Percentiles rank a stretch among this genome's conserved stretches.
These are phyloP conservation scores for Colletotrichum cuscutae DNA, from an alignment of 2,329 filamentous ascomycete genomes.

Conservation along the genomic window DNA sequence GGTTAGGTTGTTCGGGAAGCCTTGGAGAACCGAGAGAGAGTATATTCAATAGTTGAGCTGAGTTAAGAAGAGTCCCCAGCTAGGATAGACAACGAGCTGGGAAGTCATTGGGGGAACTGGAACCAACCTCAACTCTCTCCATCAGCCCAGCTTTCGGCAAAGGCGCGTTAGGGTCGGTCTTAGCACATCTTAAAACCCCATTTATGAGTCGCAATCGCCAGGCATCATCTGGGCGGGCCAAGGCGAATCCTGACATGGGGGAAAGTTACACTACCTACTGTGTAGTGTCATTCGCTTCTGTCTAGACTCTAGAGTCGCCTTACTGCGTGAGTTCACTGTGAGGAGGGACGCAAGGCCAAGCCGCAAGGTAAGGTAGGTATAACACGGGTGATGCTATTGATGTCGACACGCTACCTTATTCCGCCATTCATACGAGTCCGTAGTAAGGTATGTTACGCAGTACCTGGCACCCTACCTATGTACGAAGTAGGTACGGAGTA, in stretches of 20 bases:
- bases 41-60: constrained; percentile 9
- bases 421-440: too few relatives aligned
- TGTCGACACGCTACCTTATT: background rate
- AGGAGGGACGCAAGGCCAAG: background rate
- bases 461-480: too few relatives aligned
- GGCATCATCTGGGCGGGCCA: constrained; percentile 7
- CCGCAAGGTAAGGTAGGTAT: background rate
- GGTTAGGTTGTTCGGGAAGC: too few relatives aligned
- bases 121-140: background rate
- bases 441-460: too few relatives aligned
- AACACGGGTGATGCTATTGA: background rate
- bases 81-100: background rate
- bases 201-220: constrained; percentile 25
- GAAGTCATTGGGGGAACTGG: background rate
- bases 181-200: constrained; percentile 28
- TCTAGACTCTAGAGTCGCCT: background rate
- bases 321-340: background rate
- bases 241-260: constrained; percentile 1
- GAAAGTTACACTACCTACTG: background rate
- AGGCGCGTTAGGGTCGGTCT: constrained; percentile 13
- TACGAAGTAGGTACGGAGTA: background rate
- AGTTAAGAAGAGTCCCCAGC: background rate
- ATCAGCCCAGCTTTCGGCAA: constrained; percentile 20
- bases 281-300: background rate
- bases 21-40: background rate